A percentile compares a stretch with the other conserved stretches of the same genome.
phyloP scores from a whole-genome alignment of 2,329 filamentous ascomycete species.

The Epichloe amarillans region DNA sequence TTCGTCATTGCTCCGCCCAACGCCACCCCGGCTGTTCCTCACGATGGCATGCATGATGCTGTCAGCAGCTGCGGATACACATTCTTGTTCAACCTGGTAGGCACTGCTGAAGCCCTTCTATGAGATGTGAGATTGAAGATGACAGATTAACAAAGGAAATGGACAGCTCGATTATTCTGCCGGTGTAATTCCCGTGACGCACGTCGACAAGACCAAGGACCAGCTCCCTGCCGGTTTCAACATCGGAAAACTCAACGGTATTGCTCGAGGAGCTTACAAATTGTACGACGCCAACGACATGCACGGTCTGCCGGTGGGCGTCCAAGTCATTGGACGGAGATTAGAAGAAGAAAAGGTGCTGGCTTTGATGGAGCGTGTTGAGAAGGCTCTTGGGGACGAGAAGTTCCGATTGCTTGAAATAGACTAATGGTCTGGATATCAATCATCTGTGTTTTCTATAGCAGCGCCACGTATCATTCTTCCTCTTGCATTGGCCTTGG shows the following conservation, averaged over 20 bases:
- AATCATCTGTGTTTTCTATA: neutral
- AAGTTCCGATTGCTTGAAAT: constrained; percentile 38
- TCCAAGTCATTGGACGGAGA: constrained; percentile 69
- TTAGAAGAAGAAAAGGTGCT: constrained; percentile 83
- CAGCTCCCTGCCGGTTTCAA: constrained; percentile 49
- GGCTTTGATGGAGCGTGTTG: constrained; percentile 64
- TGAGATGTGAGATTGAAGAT: neutral
- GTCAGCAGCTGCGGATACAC: constrained; percentile 85
- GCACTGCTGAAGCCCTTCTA: neutral
- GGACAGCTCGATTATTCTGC: constrained; percentile 67
- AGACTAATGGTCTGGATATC: constrained; percentile 18
- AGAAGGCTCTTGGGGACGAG: constrained; percentile 53
- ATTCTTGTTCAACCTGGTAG: constrained; percentile 77
- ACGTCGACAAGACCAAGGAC: constrained; percentile 60
- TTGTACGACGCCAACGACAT: constrained; percentile 72
- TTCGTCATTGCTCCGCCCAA: constrained; percentile 76
- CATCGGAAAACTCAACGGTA: constrained; percentile 55
- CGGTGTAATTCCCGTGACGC: constrained; percentile 73
- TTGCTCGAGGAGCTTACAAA: constrained; percentile 73
- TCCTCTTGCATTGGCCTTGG: constrained; percentile 51
- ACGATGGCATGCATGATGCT: constrained; percentile 74
- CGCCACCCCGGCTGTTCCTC: constrained; percentile 77
- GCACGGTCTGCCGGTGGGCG: constrained; percentile 75
- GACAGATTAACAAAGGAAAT: neutral
- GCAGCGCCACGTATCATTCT: constrained; percentile 25